A percentile compares a stretch with the other conserved stretches of the same genome.
phyloP scores from a whole-genome alignment of 2,329 filamentous ascomycete genomes.

The Diaporthe sp. region DNA sequence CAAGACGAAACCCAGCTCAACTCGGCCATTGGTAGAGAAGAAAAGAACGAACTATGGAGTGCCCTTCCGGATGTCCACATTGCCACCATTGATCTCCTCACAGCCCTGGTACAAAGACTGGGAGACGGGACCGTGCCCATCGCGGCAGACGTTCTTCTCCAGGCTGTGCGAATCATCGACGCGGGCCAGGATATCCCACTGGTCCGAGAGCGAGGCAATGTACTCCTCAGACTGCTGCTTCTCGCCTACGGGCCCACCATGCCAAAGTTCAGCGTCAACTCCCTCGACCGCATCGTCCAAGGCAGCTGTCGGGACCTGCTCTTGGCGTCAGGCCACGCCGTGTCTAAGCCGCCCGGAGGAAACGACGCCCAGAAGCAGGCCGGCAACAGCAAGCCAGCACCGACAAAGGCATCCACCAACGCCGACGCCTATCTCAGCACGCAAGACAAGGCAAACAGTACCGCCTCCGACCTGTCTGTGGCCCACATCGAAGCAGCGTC shows the following conservation, averaged over 20 bases:
- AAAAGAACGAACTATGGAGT: constrained; percentile 82
- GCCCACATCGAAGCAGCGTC: constrained; percentile 67
- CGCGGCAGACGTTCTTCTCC: constrained; percentile 74
- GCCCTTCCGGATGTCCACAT: constrained; percentile 80
- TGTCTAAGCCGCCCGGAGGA: neutral
- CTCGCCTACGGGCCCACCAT: constrained; percentile 72
- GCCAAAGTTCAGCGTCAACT: constrained; percentile 71
- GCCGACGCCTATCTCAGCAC: constrained; percentile 76
- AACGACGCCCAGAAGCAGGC: constrained; percentile 38
- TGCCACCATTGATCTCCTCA: constrained; percentile 73
- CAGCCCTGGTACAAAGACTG: constrained; percentile 67
- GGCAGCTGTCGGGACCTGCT: constrained; percentile 81
- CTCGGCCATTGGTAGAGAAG: constrained; percentile 79
- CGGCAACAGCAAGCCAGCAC: constrained; percentile 42
- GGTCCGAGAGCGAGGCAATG: constrained; percentile 72
- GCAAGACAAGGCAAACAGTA: constrained; percentile 43
- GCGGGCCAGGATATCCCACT: constrained; percentile 61
- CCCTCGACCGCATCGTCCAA: constrained; percentile 70
- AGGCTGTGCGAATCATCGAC: constrained; percentile 77
- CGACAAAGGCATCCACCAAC: constrained; percentile 63
- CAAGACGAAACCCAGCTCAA: constrained; percentile 72
- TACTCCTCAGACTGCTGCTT: constrained; percentile 67
- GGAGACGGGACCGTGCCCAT: constrained; percentile 67
- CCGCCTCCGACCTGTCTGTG: constrained; percentile 45
- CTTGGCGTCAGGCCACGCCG: constrained; percentile 55